Conservation (phyloP, 345 rosid species). For the Salix caprea region DNA sequence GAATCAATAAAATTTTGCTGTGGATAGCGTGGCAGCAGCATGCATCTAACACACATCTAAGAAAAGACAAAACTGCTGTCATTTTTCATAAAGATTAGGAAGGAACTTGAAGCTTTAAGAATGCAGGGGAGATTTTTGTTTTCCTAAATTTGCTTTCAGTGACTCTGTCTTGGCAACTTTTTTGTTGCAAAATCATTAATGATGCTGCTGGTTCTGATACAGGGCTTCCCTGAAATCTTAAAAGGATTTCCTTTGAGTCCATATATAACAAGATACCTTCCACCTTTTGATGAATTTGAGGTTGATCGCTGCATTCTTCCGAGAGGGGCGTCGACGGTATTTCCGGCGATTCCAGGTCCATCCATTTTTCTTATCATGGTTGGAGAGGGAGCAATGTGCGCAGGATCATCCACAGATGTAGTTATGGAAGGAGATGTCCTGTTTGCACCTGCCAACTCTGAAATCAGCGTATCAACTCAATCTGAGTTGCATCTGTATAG, state of each 20-base stretch:
- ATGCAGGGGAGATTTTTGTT: not conserved
- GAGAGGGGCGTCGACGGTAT: constrained; percentile 50
- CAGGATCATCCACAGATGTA: constrained; percentile 33
- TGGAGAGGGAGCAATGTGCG: constrained; percentile 59
- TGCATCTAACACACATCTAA: not conserved
- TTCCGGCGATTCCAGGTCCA: constrained; percentile 74
- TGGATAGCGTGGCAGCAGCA: not conserved
- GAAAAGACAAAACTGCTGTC: not conserved
- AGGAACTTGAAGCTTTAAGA: not conserved
- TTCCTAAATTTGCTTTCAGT: not conserved
- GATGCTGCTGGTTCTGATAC: constrained; percentile 19
- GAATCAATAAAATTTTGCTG: not conserved
- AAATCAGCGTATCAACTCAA: constrained; percentile 44
- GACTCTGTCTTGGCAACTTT: not conserved
- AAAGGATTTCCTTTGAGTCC: constrained; percentile 62
- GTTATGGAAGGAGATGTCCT: constrained; percentile 68
- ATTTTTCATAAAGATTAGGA: not conserved
- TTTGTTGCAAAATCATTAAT: not conserved
- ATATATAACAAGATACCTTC: constrained; percentile 72
- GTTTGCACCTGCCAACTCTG: constrained; percentile 67
- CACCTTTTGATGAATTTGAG: constrained; percentile 93
- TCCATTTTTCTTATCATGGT: constrained; percentile 58
- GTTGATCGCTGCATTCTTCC: constrained; percentile 76
- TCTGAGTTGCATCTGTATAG: constrained; percentile 70
- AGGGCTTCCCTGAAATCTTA: constrained; percentile 89